Conservation (phyloP, 2,329 filamentous ascomycete species). For the Xylaria sp. region DNA sequence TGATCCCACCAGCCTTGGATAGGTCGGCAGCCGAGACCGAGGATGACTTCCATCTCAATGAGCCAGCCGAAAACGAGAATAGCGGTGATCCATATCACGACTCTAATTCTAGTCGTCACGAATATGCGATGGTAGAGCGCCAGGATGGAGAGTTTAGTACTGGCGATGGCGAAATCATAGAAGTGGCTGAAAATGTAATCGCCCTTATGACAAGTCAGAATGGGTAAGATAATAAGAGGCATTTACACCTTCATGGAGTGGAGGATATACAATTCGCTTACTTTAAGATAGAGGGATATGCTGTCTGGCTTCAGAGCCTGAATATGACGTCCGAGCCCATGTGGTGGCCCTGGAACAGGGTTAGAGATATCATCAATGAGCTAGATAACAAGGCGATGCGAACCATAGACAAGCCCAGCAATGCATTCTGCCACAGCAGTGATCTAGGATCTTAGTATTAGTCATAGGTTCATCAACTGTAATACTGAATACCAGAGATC, state of each 20-base stretch:
- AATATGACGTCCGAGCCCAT: conserved; percentile 45
- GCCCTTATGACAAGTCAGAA: conserved; percentile 40
- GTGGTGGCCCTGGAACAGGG: conserved; percentile 37
- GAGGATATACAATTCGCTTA: conserved; percentile 14
- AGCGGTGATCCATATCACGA: conserved; percentile 31
- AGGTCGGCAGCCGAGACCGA: conserved; percentile 44
- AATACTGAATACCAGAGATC: not conserved
- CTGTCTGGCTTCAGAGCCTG: conserved; percentile 37
- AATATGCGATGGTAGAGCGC: conserved; percentile 47
- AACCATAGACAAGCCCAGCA: conserved; percentile 43
- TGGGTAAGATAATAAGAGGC: not conserved
- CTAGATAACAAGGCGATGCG: not conserved
- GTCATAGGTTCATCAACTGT: not conserved
- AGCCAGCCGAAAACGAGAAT: conserved; percentile 42
- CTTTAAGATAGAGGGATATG: conserved; percentile 41
- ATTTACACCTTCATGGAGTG: too few relatives aligned
- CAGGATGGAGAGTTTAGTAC: conserved; percentile 46
- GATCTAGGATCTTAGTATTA: conserved; percentile 31
- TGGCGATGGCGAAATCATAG: conserved; percentile 46
- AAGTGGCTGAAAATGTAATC: conserved; percentile 48
- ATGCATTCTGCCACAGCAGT: conserved; percentile 42
- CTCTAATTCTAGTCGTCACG: conserved; percentile 35
- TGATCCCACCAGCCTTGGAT: conserved; percentile 46
- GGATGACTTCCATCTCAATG: conserved; percentile 43
- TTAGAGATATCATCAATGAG: conserved; percentile 24